Conservation (phyloP, 306 rosid genomes). For the Vigna radiata region DNA sequence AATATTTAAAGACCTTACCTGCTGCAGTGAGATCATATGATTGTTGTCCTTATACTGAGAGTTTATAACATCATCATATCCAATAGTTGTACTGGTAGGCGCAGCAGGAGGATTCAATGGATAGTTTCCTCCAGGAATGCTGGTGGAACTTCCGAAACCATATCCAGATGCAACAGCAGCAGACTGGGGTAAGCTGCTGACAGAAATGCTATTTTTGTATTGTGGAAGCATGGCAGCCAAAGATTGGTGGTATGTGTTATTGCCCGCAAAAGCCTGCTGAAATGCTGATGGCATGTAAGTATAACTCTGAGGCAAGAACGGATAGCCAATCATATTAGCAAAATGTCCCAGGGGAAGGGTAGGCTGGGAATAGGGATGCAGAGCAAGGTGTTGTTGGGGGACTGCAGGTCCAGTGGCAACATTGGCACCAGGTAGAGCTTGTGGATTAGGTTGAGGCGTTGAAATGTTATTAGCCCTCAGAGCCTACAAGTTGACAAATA, state of each 20-base stretch:
- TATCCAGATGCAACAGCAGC: conserved; percentile 88
- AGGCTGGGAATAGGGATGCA: conserved; percentile 97
- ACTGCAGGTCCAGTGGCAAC: conserved; percentile 90
- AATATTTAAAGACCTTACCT: conserved; percentile 55
- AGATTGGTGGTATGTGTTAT: conserved; percentile 95
- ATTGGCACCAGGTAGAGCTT: conserved; percentile 66
- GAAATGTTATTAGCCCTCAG: conserved; percentile 75
- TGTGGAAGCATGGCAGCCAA: conserved; percentile 95
- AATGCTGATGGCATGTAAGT: conserved; percentile 97
- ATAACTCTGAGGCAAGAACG: conserved; percentile 97
- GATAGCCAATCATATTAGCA: conserved; percentile 95
- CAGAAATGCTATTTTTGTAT: conserved; percentile 93
- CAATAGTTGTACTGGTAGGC: conserved; percentile 78
- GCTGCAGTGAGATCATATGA: conserved; percentile 94
- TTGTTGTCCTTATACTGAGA: conserved; percentile 89
- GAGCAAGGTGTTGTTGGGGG: conserved; percentile 94
- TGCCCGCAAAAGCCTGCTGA: conserved; percentile 95
- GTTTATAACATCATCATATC: conserved; percentile 84
- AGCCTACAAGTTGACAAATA: conserved; percentile 58
- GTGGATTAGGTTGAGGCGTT: conserved; percentile 75
- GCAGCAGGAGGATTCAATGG: conserved; percentile 76
- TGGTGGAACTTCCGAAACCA: conserved; percentile 89
- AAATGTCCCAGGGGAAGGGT: conserved; percentile 88
- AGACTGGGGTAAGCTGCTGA: conserved; percentile 95
- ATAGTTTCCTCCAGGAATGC: conserved; percentile 92